These are phyloP conservation scores for Pyricularia sp. DNA, from an alignment of 2,329 filamentous ascomycete species.

Conservation along the genomic window DNA sequence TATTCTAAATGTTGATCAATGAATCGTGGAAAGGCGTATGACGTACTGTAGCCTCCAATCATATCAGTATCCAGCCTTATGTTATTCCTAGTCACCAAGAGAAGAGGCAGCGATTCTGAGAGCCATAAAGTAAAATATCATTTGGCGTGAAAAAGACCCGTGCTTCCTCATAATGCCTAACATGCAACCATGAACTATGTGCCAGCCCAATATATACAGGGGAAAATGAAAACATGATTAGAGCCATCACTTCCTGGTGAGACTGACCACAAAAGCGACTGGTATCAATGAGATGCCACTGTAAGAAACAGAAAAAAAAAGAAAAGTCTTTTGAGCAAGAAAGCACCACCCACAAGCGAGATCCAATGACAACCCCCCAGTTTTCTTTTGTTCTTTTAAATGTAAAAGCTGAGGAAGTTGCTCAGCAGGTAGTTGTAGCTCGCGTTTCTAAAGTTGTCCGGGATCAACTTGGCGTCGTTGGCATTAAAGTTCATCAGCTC, in stretches of 20 bases:
- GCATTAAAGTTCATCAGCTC: slow-evolving; percentile 39
- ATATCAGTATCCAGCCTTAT: no score
- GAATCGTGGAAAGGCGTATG: no score
- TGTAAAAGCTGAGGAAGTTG: slow-evolving; percentile 11
- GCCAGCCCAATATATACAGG: neutral
- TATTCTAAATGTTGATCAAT: no score
- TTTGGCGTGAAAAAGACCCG: slow-evolving; percentile 29
- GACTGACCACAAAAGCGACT: neutral
- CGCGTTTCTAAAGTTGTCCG: slow-evolving; percentile 19
- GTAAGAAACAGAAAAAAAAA: neutral
- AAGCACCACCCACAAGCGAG: neutral
- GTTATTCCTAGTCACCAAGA: slow-evolving; percentile 24
- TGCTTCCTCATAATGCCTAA: slow-evolving; percentile 43
- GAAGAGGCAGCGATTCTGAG: slow-evolving; percentile 44
- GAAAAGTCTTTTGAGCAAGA: neutral
- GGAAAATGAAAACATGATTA: neutral
- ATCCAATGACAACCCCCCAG: no score
- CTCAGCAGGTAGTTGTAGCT: slow-evolving; percentile 14
- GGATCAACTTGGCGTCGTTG: slow-evolving; percentile 12
- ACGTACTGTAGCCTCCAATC: no score
- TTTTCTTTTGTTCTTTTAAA: neutral
- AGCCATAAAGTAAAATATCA: slow-evolving; percentile 49
- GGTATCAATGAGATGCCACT: neutral
- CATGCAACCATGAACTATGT: slow-evolving; percentile 37
- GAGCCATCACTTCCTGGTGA: neutral